These are phyloP conservation scores for Raphanus sativus DNA, from an alignment of 345 rosid species.

Conservation along the genomic window DNA sequence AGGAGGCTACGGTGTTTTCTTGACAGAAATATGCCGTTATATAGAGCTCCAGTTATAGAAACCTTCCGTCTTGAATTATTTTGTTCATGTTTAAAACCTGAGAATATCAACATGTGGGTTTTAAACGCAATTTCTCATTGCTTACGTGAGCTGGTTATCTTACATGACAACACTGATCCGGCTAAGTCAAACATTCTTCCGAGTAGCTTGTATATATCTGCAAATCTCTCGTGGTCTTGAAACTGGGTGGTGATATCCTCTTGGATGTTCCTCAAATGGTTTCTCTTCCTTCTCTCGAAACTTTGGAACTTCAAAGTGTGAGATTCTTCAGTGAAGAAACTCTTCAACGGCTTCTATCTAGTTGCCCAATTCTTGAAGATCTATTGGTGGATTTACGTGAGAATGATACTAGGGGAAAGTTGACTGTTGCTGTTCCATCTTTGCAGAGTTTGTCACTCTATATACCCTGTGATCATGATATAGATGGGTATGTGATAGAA, in stretches of 20 bases:
- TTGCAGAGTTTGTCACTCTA: conserved; percentile 7
- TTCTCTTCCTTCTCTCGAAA: conserved; percentile 6
- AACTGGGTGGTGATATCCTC: background rate
- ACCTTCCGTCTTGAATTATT: background rate
- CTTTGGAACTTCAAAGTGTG: background rate
- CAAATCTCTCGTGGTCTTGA: background rate
- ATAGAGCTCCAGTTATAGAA: conserved; percentile 12
- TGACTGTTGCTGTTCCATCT: background rate
- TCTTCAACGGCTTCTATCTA: background rate
- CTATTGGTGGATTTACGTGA: background rate
- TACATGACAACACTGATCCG: rapidly evolving
- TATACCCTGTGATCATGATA: background rate
- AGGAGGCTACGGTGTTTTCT: background rate
- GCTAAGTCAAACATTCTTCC: background rate
- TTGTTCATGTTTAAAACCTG: background rate
- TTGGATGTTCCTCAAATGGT: conserved; percentile 16
- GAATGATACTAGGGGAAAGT: rapidly evolving
- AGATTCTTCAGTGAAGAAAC: background rate
- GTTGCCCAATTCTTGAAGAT: background rate
- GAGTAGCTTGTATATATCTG: background rate
- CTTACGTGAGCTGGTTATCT: background rate
- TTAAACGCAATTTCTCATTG: background rate
- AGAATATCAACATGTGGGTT: background rate
- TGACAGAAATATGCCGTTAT: conserved; percentile 1
- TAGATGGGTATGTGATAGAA: background rate